phyloP scores from a whole-genome alignment of 352 stramenopile genomes.

The Saprolegnia parasitica region DNA sequence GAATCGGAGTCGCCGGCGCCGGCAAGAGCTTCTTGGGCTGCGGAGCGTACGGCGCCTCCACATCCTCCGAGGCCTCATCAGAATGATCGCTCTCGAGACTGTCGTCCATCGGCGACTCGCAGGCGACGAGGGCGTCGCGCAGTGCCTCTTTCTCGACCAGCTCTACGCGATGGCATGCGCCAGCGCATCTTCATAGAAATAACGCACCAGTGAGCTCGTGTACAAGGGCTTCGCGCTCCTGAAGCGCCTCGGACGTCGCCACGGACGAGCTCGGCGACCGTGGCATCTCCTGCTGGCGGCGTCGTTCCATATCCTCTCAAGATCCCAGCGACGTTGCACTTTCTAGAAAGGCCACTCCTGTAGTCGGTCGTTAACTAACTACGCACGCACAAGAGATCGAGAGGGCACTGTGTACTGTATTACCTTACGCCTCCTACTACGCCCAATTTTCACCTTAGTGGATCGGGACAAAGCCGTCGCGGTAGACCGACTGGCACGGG shows the following conservation, averaged over 20 bases:
- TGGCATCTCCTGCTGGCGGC: too few species aligned
- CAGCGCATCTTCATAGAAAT: neutral
- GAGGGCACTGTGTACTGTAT: too few species aligned
- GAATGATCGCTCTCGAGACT: neutral
- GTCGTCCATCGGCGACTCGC: neutral
- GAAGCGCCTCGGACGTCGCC: too few species aligned
- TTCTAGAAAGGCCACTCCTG: too few species aligned
- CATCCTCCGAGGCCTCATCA: neutral
- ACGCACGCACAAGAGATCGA: too few species aligned
- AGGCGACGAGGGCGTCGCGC: neutral
- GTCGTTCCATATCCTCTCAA: too few species aligned
- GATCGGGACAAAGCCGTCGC: conserved; percentile 16
- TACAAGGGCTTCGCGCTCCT: neutral
- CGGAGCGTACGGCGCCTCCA: neutral
- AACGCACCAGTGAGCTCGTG: neutral
- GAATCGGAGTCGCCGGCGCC: neutral
- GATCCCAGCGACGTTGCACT: too few species aligned
- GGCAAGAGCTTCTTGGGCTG: neutral
- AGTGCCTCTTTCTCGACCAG: neutral
- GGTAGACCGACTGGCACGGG: conserved; percentile 10
- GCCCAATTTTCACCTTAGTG: neutral
- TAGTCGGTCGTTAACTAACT: too few species aligned
- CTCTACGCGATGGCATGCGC: neutral
- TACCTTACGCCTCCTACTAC: neutral
- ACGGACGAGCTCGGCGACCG: too few species aligned